Evolutionary conservation across 2,329 filamentous ascomycete species (phyloP).

Genomic region (Paecilomyces niveus): DNA sequence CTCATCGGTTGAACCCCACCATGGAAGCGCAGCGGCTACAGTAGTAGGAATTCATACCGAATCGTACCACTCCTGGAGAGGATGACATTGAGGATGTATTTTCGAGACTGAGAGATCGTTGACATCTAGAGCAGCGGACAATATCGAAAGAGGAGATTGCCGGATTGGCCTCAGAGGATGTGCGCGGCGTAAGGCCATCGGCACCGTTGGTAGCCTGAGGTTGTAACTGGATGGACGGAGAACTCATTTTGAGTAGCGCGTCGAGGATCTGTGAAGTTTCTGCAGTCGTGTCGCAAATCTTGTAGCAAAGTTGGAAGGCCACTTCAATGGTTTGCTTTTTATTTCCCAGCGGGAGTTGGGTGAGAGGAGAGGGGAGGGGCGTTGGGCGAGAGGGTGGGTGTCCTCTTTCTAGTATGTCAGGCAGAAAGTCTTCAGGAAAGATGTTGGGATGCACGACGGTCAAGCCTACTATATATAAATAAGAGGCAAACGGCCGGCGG

Average conservation of each 20-base stretch:
- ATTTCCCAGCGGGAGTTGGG: not conserved
- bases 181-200: slow-evolving; percentile 13
- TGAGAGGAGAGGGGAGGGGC: not conserved
- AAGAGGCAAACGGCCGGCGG: not conserved
- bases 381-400: not conserved
- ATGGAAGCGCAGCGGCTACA: slow-evolving; percentile 39
- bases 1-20: slow-evolving; percentile 37
- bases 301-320: too few species aligned
- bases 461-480: not conserved
- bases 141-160: slow-evolving; percentile 27
- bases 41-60: slow-evolving; percentile 45
- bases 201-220: slow-evolving; percentile 18
- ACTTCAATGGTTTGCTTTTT: not conserved
- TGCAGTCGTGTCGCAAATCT: not conserved
- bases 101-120: slow-evolving; percentile 39
- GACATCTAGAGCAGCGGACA: slow-evolving; percentile 42
- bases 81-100: slow-evolving; percentile 17
- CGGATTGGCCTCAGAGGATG: slow-evolving; percentile 17
- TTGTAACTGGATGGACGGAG: slow-evolving; percentile 28
- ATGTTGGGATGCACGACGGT: not conserved
- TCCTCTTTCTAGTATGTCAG: not conserved
- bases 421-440: not conserved
- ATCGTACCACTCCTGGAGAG: slow-evolving; percentile 33
- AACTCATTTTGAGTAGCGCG: slow-evolving; percentile 24
- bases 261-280: not conserved